Evolutionary conservation across 2,329 filamentous ascomycete species (phyloP), one percentile per base, ranked within the genome.

Genomic region (Ambrosiella beaveri): DNA sequence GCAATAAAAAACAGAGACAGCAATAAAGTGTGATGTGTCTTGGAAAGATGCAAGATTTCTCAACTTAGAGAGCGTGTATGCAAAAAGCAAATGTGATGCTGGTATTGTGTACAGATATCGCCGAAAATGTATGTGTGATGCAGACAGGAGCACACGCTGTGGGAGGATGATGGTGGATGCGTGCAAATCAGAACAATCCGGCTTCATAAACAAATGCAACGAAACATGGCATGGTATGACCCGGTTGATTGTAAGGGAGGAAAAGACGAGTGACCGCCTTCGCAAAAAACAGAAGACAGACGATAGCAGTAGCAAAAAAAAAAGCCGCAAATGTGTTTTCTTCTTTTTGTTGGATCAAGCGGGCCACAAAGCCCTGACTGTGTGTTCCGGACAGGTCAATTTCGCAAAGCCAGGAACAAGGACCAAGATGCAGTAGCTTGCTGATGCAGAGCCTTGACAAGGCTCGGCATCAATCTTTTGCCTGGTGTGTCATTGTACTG

Each of bases 391-490:
- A 51, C 55, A 51, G 54, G 54, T 49, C 44, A 50, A 17, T 13
- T 27, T 15, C 2, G n/a, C n/a, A 47, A 47, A 47, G 9, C 47
- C 47, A 51, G 19, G 55, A 57, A 36, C 45, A 51, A 51, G 49
- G 37, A 40, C 57, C 52, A 49, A 44, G 56, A 54, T 50, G 50
- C 15, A 49, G 54, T 45, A 41, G 53, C 51, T 50, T 51, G 40
- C 51, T 41, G 51, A 58, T 58, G 40, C 51, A 51, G 17, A n/a
- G 17, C 47, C 27, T 51, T 51, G 17, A 36, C 17, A 51, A 35
- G 47, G 7, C 17, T 36, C 19, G 17, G 47, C 9, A n/a, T 19
- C 17, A 36, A 41, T 41, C n/a, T 41, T n/a, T 41, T 41, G 11
- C 4, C 4, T n/a, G 47, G 11, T 3, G 27, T 51, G 11, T 5